Base-by-base conservation (phyloP, 1,284 basidiomycete species). In the Volvariella surrecta region DNA sequence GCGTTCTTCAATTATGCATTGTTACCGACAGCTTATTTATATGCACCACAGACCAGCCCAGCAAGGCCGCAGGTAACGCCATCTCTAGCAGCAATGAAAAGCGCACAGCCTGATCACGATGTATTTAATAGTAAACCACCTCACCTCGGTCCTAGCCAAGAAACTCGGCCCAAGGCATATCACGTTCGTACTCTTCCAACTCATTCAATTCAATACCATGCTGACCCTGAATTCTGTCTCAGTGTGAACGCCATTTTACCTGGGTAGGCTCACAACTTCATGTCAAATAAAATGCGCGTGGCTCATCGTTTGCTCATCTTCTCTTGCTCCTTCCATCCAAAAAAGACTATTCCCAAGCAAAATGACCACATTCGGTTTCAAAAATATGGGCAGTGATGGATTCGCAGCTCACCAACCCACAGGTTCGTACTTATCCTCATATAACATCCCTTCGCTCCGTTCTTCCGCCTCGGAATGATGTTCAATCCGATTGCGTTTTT, bases 201-300 rank as follows among this genome's bases (percentile, higher is more conserved):
- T n/a, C 19, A 37, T 31, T 15, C 30, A 31, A 15, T 15, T 15
- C 30, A 31, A 31, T 31, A 31, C 9, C 30, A 15, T 15, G 30
- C 30, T 31, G 15, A 31, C 15, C 15, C 15, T 9, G 9, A 9
- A 31, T 15, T 31, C 15, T 9, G 9, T 15, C 9, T 20, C 22
- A 87, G 82, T 37, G 88, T 91, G n/a, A 94, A 94, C 54, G 86
- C 89, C 8, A 89, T 93, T 44, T 58, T 65, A 43, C 89, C 89
- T 3, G 87, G 83, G 81, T 80, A 57, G 37, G 61, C 48, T 32
- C 15, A 13, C 46, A 48, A 31, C 41, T n/a, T 32, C 38, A 40
- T 40, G 16, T 16, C 47, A 1, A 42, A 45, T 9, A 19, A n/a
- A n/a, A n/a, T 30, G 22, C 24, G 19, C 8, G 11, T 40, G 32